Percentiles rank a stretch among this genome's conserved stretches.
These are phyloP conservation scores for Zygosaccharomyces sapae DNA, from an alignment of 1,139 yeast species.

Conservation along the genomic window DNA sequence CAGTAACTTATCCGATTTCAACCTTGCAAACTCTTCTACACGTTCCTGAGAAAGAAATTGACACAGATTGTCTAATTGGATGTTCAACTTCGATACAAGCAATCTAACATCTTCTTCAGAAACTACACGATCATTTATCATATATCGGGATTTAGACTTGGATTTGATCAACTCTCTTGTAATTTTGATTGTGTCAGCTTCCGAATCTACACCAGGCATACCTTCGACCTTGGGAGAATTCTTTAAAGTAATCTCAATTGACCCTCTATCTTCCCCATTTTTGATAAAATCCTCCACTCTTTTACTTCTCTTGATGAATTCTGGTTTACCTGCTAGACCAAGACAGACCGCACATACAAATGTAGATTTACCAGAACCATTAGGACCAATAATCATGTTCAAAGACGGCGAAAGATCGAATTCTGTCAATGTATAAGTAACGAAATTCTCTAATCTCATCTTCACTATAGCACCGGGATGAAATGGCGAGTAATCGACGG, in stretches of 20 bases:
- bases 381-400: conserved; percentile 94
- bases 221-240: conserved; percentile 37
- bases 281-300: conserved; percentile 68
- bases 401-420: conserved; percentile 77
- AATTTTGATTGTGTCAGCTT: conserved; percentile 39
- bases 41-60: conserved; percentile 95
- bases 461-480: conserved; percentile 64
- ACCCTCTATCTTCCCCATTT: conserved; percentile 55
- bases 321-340: conserved; percentile 80
- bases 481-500: conserved; percentile 19
- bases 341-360: conserved; percentile 90
- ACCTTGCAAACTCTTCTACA: conserved; percentile 86
- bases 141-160: conserved; percentile 55
- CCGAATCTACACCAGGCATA: conserved; percentile 27
- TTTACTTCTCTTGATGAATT: conserved; percentile 73
- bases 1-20: conserved; percentile 70
- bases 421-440: conserved; percentile 75
- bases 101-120: conserved; percentile 47
- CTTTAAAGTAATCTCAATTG: conserved; percentile 63
- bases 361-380: conserved; percentile 94
- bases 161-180: conserved; percentile 43
- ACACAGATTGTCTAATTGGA: conserved; percentile 87
- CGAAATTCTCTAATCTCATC: conserved; percentile 68
- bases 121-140: conserved; percentile 44
- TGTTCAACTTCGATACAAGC: conserved; percentile 51